phyloP scores from a whole-genome alignment of 78 protist species.

The Capsaspora owczarzaki region DNA sequence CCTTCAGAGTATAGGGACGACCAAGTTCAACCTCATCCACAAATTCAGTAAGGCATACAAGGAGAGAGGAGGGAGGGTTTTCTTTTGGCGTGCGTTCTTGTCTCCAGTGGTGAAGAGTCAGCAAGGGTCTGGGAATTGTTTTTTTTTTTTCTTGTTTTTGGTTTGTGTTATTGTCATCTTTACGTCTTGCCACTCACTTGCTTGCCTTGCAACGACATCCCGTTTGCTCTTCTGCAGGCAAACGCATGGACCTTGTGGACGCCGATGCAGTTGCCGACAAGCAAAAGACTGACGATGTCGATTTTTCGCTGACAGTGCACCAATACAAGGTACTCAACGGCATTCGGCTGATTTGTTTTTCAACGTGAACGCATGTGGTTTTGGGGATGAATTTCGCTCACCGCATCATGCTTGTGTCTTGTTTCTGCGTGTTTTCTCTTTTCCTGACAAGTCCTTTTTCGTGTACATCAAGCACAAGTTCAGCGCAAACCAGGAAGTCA shows the following conservation, averaged over 20 bases:
- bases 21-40: conserved; percentile 15
- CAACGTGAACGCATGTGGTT: no score
- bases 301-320: not conserved
- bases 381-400: no score
- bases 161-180: not conserved
- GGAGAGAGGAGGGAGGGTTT: no score
- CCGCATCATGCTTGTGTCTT: not conserved
- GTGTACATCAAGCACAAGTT: not conserved
- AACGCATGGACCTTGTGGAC: not conserved
- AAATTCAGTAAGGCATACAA: conserved; percentile 2
- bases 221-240: no score
- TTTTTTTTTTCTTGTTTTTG: not conserved
- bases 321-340: not conserved
- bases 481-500: not conserved
- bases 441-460: not conserved
- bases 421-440: not conserved
- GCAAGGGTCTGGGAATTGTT: not conserved
- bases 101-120: not conserved
- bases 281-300: not conserved
- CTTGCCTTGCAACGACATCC: no score
- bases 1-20: not conserved
- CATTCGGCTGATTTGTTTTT: no score
- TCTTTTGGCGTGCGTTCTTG: not conserved
- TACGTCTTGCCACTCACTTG: no score
- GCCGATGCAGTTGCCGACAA: not conserved